Conservation (phyloP, 148 eudicot genomes). For the Rhododendron mucronatum region DNA sequence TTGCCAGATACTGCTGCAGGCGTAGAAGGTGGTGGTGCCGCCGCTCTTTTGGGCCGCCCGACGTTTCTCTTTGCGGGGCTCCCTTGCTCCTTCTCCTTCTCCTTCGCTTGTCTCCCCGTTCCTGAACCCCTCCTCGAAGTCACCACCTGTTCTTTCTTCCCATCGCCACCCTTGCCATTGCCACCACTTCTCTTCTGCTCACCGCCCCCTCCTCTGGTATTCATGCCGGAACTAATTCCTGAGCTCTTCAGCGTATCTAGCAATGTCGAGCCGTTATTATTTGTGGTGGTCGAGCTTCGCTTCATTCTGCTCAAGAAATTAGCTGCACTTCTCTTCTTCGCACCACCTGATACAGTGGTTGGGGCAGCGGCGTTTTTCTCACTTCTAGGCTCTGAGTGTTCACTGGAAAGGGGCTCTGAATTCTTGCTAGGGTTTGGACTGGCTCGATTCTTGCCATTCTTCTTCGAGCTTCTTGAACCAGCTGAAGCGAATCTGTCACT, state of each 20-base stretch:
- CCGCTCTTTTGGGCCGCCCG: slow-evolving; percentile 43
- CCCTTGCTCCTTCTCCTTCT: slow-evolving; percentile 13
- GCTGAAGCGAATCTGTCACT: slow-evolving; percentile 28
- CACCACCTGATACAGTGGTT: slow-evolving; percentile 13
- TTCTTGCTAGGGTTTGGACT: slow-evolving; percentile 9
- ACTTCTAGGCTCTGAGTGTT: slow-evolving; percentile 17
- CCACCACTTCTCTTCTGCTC: slow-evolving; percentile 30
- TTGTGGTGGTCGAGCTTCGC: slow-evolving; percentile 17
- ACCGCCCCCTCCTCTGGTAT: slow-evolving; percentile 12
- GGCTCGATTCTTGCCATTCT: slow-evolving; percentile 18
- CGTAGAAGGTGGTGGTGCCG: slow-evolving; percentile 19
- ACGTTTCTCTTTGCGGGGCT: slow-evolving; percentile 23
- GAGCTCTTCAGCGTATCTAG: slow-evolving; percentile 32
- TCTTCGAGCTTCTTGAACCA: slow-evolving; percentile 31
- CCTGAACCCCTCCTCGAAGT: slow-evolving; percentile 14
- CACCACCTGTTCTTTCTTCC: slow-evolving; percentile 28
- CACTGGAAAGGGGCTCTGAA: slow-evolving; percentile 6
- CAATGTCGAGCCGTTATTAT: slow-evolving; percentile 20
- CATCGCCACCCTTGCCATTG: slow-evolving; percentile 20
- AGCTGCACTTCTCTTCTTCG: slow-evolving; percentile 31
- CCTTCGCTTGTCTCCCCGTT: slow-evolving; percentile 14
- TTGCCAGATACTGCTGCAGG: slow-evolving; percentile 21
- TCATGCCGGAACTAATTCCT: slow-evolving; percentile 6
- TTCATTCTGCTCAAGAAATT: slow-evolving; percentile 28
- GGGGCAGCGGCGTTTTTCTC: slow-evolving; percentile 12